Conservation (phyloP, 148 eudicot species). For the Vaccinium corymbosum region DNA sequence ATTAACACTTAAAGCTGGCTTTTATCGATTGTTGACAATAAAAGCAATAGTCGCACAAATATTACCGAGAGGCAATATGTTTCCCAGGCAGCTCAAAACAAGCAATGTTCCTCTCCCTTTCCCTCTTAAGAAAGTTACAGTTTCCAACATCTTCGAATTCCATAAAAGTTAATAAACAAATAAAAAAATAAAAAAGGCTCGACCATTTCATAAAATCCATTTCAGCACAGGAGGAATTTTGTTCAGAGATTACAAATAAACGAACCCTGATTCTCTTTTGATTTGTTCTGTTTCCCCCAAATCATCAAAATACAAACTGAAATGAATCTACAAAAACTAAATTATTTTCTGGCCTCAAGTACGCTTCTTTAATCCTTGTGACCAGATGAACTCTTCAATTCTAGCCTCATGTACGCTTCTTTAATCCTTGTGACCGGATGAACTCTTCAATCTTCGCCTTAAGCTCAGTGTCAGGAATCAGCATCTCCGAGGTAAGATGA, state of each 20-base stretch:
- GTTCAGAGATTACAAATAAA: background rate
- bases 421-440: constrained; percentile 42
- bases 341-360: constrained; percentile 24
- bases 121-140: background rate
- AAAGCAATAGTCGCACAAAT: background rate
- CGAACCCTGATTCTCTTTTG: background rate
- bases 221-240: background rate
- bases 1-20: background rate
- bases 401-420: constrained; percentile 31
- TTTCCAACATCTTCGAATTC: background rate
- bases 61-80: background rate
- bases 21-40: background rate
- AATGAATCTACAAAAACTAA: constrained; percentile 14
- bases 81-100: background rate
- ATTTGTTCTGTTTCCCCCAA: background rate
- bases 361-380: constrained; percentile 34
- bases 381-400: constrained; percentile 64
- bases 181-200: background rate
- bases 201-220: background rate
- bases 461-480: constrained; percentile 72
- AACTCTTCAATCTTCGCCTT: constrained; percentile 80
- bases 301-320: background rate
- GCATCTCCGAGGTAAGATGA: constrained; percentile 80
- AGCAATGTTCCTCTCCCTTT: background rate
- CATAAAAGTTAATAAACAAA: background rate